Percentiles rank a stretch among this genome's conserved stretches.
Evolutionary conservation across 2,329 filamentous ascomycete genomes (phyloP).

Genomic region (Scedosporium minutisporum): DNA sequence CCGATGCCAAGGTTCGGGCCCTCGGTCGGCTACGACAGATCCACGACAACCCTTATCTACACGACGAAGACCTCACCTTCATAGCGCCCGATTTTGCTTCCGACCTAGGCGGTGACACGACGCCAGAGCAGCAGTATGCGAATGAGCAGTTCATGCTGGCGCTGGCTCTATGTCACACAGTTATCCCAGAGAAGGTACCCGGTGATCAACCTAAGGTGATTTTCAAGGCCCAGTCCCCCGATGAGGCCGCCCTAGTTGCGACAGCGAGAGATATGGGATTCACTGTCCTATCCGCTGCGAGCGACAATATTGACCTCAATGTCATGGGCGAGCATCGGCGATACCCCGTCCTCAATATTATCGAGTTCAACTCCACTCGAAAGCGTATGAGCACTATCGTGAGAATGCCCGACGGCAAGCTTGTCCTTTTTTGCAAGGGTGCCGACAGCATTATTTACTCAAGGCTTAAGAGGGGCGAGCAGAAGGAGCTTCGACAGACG

Average conservation of each 20-base stretch:
- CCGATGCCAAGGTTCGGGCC: slow-evolving; percentile 63
- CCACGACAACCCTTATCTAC: slow-evolving; percentile 82
- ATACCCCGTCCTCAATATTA: slow-evolving; percentile 83
- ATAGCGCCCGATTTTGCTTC: slow-evolving; percentile 81
- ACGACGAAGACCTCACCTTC: slow-evolving; percentile 85
- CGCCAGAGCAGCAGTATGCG: slow-evolving; percentile 63
- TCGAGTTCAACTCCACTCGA: slow-evolving; percentile 89
- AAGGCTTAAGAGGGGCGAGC: slow-evolving; percentile 73
- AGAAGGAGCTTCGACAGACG: slow-evolving; percentile 67
- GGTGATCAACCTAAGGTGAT: slow-evolving; percentile 86
- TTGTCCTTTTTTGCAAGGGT: slow-evolving; percentile 92
- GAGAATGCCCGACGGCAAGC: slow-evolving; percentile 81
- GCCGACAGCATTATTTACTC: slow-evolving; percentile 97
- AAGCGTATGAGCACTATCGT: slow-evolving; percentile 98
- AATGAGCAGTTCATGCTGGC: slow-evolving; percentile 91
- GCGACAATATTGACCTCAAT: slow-evolving; percentile 76
- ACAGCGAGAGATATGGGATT: slow-evolving; percentile 95
- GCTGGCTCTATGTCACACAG: slow-evolving; percentile 90
- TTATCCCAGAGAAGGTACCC: slow-evolving; percentile 80
- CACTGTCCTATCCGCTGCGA: slow-evolving; percentile 72
- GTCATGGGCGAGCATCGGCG: slow-evolving; percentile 76
- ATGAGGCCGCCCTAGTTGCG: slow-evolving; percentile 87
- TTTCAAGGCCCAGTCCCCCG: slow-evolving; percentile 95
- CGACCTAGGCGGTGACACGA: slow-evolving; percentile 70
- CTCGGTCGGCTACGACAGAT: slow-evolving; percentile 63